Base-by-base conservation (phyloP, 345 rosid genomes). In the Hibiscus trionum region DNA sequence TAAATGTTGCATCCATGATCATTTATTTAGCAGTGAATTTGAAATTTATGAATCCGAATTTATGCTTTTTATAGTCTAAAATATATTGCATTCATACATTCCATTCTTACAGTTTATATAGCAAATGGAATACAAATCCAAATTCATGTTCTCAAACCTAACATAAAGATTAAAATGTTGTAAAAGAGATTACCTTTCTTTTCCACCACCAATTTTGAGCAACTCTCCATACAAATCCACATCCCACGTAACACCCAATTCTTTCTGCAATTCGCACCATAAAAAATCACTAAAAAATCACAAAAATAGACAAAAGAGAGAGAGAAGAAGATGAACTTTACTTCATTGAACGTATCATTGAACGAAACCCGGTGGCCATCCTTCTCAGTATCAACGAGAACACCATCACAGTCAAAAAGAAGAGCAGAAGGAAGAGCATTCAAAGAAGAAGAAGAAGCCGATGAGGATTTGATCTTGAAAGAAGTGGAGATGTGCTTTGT, bases 151-250 rank as follows among this genome's bases (percentile, higher is more conserved):
- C 17, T n/a, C 19, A 50, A 50, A 50, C 55, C 16, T n/a, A 50
- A 15, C 55, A 26, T 26, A n/a, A 26, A 1, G 52, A 65, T 1
- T 26, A 59, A 14, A 9, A 60, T 74, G 7, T 29, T 49, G 15
- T 49, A 14, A 49, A 47, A 49, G 53, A 11, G 52, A 31, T 44
- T 78, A 90, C 96, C 98, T 88, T 80, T 94, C 97, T 80, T 94
- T 94, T 8, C 98, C 97, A 63, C 98, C 98, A 5, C 96, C 96
- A 75, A 94, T 91, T 85, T 94, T 94, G 75, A 94, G 90, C 75
- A 94, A 80, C 69, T 94, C 93, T 0, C 97, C 97, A 71, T 91
- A 94, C 77, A 94, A 85, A 68, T 94, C 96, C 61, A 94, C 95
- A 81, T 86, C 96, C 98, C 97, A 94, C 7, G 89, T 85, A 66